Evolutionary conservation across 257 asterid species (phyloP).

Genomic region (Ocimum tenuiflorum): DNA sequence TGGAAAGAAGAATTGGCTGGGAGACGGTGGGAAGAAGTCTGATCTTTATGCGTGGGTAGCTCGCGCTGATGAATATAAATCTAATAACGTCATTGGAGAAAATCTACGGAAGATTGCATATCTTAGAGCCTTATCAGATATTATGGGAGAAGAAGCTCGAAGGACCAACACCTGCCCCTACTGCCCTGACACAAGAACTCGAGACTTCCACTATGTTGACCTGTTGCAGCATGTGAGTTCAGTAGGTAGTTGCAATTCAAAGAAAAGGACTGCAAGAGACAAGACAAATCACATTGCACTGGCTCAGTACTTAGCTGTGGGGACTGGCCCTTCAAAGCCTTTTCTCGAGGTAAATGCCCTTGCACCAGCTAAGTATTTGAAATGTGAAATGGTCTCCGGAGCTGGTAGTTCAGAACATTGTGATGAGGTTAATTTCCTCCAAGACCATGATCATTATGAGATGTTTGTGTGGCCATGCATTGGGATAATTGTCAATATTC

Average conservation of each 20-base stretch:
- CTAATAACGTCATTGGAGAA: conserved; percentile 5
- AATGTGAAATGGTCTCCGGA: background rate
- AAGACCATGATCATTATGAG: conserved; percentile 23
- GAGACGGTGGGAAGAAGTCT: conserved; percentile 23
- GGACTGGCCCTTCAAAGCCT: conserved; percentile 31
- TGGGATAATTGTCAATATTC: conserved; percentile 56
- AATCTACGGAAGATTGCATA: conserved; percentile 10
- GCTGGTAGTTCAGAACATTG: conserved; percentile 6
- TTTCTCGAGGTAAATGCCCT: background rate
- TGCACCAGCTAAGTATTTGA: conserved; percentile 12
- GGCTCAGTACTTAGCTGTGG: conserved; percentile 24
- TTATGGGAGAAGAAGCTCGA: conserved; percentile 24
- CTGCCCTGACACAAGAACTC: conserved; percentile 59
- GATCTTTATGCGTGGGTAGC: conserved; percentile 70
- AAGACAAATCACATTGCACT: conserved; percentile 16
- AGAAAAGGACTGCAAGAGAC: conserved; percentile 39
- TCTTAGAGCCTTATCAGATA: conserved; percentile 14
- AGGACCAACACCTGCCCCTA: conserved; percentile 45
- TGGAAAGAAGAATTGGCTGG: conserved; percentile 58
- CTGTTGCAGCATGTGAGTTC: conserved; percentile 65
- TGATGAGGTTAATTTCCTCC: background rate
- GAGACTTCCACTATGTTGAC: conserved; percentile 47
- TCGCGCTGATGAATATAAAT: conserved; percentile 28
- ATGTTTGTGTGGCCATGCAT: conserved; percentile 79
- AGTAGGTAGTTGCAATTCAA: conserved; percentile 46